A percentile compares a stretch with the other conserved stretches of the same genome.
These are phyloP conservation scores for Blakeslea trispora DNA, from an alignment of 371 early-diverging fungal genomes.

Conservation along the genomic window DNA sequence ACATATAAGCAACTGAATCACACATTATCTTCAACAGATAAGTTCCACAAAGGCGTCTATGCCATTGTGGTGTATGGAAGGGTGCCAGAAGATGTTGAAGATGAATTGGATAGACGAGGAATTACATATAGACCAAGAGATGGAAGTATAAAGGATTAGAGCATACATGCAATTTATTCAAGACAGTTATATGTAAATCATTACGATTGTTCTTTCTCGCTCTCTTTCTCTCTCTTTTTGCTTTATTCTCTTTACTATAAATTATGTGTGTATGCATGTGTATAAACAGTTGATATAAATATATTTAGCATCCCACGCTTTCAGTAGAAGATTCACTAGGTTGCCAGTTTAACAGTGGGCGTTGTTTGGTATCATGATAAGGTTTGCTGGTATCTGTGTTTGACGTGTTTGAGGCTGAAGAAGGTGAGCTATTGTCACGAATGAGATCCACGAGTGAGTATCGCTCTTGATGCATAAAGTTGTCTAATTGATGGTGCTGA, in stretches of 20 bases:
- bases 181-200: too few relatives aligned
- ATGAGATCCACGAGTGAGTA: constrained; percentile 26
- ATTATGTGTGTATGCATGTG: not conserved
- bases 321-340: constrained; percentile 30
- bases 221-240: too few relatives aligned
- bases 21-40: constrained; percentile 51
- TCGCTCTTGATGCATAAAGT: constrained; percentile 17
- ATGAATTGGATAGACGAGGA: constrained; percentile 74
- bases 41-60: constrained; percentile 84
- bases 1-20: not conserved
- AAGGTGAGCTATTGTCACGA: constrained; percentile 12
- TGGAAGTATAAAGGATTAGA: constrained; percentile 75
- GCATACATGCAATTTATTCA: not conserved
- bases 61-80: constrained; percentile 90
- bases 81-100: constrained; percentile 86
- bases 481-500: not conserved
- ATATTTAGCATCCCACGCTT: constrained; percentile 22
- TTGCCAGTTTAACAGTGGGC: constrained; percentile 25
- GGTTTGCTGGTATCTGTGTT: not conserved
- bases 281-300: constrained; percentile 1
- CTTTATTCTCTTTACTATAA: too few relatives aligned
- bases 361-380: constrained; percentile 11
- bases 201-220: too few relatives aligned
- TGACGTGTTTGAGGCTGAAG: too few relatives aligned
- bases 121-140: constrained; percentile 86